Conservation (phyloP, 1,284 basidiomycete species). For the Pterula multifida region DNA sequence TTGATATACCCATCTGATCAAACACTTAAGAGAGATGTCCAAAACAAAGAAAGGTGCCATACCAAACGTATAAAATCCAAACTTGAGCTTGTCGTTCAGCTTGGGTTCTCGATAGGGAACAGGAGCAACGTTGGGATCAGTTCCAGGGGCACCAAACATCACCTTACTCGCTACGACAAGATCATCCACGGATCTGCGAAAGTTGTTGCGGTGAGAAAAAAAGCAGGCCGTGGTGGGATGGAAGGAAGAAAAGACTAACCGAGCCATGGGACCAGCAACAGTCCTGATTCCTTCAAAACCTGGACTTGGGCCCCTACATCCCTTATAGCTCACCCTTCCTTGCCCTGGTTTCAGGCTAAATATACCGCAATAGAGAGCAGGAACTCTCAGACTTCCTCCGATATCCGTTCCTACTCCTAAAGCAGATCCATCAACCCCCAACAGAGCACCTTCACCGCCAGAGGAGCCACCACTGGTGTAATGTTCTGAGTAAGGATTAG, state of each 20-base stretch:
- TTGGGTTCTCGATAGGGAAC: conserved; percentile 34
- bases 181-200: conserved; percentile 53
- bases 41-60: conserved; percentile 10
- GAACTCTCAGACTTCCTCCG: conserved; percentile 70
- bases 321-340: conserved; percentile 37
- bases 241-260: conserved; percentile 22
- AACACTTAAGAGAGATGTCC: not conserved
- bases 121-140: conserved; percentile 35
- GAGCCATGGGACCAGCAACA: conserved; percentile 64
- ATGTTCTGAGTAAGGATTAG: conserved; percentile 55
- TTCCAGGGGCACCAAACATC: conserved; percentile 35
- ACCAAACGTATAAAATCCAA: conserved; percentile 66
- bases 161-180: conserved; percentile 45
- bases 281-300: conserved; percentile 59
- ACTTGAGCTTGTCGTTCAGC: conserved; percentile 34
- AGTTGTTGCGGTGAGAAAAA: too few species aligned
- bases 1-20: conserved; percentile 49
- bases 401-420: conserved; percentile 76
- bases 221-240: conserved; percentile 7
- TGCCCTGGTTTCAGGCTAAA: conserved; percentile 69
- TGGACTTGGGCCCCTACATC: conserved; percentile 33
- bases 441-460: conserved; percentile 69
- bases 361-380: conserved; percentile 69
- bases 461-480: conserved; percentile 70
- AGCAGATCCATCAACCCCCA: conserved; percentile 65